Conservation (phyloP, 2,329 filamentous ascomycete species). For the Incumbomyces delicatus region DNA sequence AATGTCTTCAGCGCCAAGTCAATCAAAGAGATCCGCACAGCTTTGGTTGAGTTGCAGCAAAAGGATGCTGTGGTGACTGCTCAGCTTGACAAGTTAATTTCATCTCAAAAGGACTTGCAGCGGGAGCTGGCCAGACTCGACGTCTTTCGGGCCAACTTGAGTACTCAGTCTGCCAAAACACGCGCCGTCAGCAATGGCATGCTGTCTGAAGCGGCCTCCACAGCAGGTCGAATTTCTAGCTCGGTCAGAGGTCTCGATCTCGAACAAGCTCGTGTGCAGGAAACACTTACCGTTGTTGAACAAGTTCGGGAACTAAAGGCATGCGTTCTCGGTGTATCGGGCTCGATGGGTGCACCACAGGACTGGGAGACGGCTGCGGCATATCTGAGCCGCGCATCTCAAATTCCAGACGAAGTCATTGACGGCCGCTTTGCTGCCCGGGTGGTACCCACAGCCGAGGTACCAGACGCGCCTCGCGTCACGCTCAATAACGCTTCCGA, state of each 20-base stretch:
- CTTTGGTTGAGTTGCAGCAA: conserved; percentile 63
- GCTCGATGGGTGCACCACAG: conserved; percentile 93
- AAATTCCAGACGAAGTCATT: conserved; percentile 70
- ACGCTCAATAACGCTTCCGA: conserved; percentile 82
- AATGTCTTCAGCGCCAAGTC: conserved; percentile 61
- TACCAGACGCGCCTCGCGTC: conserved; percentile 78
- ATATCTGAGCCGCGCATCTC: conserved; percentile 74
- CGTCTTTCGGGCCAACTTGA: conserved; percentile 76
- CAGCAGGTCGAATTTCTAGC: conserved; percentile 73
- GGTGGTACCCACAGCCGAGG: conserved; percentile 90
- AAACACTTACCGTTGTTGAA: conserved; percentile 83
- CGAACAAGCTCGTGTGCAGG: conserved; percentile 83
- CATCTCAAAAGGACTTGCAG: conserved; percentile 75
- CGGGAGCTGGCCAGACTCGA: conserved; percentile 82
- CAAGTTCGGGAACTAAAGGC: conserved; percentile 95
- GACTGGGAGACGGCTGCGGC: conserved; percentile 96
- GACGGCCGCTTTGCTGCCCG: conserved; percentile 78
- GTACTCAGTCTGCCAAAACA: conserved; percentile 74
- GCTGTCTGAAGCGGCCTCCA: conserved; percentile 76
- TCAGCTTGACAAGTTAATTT: conserved; percentile 65
- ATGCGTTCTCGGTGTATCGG: conserved; percentile 86
- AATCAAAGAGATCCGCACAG: conserved; percentile 67
- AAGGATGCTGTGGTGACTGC: conserved; percentile 66
- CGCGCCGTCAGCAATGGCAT: conserved; percentile 80
- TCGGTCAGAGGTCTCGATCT: conserved; percentile 81